These are phyloP conservation scores for Solanum virginianum DNA, from an alignment of 257 asterid genomes.

Conservation along the genomic window DNA sequence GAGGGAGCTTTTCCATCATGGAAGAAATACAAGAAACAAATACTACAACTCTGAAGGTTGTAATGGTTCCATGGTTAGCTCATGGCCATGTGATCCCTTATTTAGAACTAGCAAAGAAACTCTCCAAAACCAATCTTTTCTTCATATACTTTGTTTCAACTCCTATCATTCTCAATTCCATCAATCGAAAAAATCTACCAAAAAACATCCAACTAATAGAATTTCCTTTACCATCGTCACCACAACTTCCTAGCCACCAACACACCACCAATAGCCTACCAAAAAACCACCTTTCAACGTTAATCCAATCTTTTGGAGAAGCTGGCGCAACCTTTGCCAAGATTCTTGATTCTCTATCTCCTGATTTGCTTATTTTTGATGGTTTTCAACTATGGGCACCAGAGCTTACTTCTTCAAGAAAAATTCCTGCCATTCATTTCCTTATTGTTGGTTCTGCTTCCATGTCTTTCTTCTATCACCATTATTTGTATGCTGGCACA, in stretches of 20 bases:
- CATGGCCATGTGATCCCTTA: slow-evolving; percentile 33
- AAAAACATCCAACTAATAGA: slow-evolving; percentile 17
- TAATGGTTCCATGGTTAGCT: slow-evolving; percentile 44
- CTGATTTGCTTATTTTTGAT: slow-evolving; percentile 33
- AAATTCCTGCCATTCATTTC: slow-evolving; percentile 21
- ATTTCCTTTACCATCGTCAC: slow-evolving; percentile 12
- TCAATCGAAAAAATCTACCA: slow-evolving; percentile 15
- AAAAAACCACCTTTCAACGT: slow-evolving; percentile 16
- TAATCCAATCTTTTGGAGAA: slow-evolving; percentile 5
- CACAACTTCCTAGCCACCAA: slow-evolving; percentile 21
- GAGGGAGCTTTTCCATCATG: background rate
- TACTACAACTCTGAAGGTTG: background rate
- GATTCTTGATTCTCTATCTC: slow-evolving; percentile 12
- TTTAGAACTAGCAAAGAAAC: slow-evolving; percentile 37
- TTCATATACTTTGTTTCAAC: slow-evolving; percentile 23
- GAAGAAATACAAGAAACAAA: slow-evolving; percentile 7
- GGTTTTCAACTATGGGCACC: slow-evolving; percentile 43
- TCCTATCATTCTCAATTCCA: slow-evolving; percentile 14
- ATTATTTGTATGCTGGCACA: background rate
- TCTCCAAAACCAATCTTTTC: slow-evolving; percentile 22
- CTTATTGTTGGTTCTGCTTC: slow-evolving; percentile 16
- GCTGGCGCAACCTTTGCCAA: slow-evolving; percentile 11
- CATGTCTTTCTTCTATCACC: slow-evolving; percentile 14
- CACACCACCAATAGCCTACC: slow-evolving; percentile 37
- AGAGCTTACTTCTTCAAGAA: slow-evolving; percentile 14